These are phyloP conservation scores for Trichoderma citrinoviride DNA, from an alignment of 2,329 filamentous ascomycete genomes.

Conservation along the genomic window DNA sequence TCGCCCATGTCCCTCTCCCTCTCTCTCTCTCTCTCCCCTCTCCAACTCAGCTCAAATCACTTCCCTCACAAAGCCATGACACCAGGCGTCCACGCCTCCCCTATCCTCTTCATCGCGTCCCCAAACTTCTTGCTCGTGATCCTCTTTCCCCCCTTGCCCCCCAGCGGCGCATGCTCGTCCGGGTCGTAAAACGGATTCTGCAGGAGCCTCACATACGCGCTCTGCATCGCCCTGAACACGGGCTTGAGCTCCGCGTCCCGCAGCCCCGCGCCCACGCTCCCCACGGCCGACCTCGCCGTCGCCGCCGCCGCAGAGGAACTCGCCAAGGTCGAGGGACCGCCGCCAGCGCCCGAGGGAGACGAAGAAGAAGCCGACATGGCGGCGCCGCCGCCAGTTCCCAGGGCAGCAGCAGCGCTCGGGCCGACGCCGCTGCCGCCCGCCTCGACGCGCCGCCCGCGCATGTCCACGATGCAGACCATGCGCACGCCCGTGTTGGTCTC, in stretches of 20 bases:
- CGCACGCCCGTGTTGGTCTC: constrained; percentile 94
- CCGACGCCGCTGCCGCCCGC: constrained; percentile 15
- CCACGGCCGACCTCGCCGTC: constrained; percentile 32
- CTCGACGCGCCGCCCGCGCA: constrained; percentile 49
- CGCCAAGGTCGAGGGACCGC: constrained; percentile 23
- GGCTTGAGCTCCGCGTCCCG: constrained; percentile 85
- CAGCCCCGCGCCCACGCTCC: constrained; percentile 59
- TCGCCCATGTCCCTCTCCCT: not conserved
- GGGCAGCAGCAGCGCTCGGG: not conserved
- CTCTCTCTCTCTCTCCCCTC: not conserved
- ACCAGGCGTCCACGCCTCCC: constrained; percentile 78
- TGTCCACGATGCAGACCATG: constrained; percentile 86
- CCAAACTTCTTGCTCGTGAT: constrained; percentile 82
- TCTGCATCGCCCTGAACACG: constrained; percentile 88
- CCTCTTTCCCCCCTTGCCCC: constrained; percentile 57
- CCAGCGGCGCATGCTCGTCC: constrained; percentile 69
- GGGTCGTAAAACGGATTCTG: constrained; percentile 95
- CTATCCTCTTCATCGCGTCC: constrained; percentile 80
- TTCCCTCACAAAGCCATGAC: constrained; percentile 53
- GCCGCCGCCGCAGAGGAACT: not conserved
- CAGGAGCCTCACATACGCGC: constrained; percentile 82
- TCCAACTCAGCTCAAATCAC: not conserved
- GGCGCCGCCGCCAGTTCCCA: not conserved
- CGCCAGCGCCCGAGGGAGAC: not conserved
- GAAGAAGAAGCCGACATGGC: constrained; percentile 29